Base-by-base conservation (phyloP, 306 rosid species). In the Sechiopsis laciniata region DNA sequence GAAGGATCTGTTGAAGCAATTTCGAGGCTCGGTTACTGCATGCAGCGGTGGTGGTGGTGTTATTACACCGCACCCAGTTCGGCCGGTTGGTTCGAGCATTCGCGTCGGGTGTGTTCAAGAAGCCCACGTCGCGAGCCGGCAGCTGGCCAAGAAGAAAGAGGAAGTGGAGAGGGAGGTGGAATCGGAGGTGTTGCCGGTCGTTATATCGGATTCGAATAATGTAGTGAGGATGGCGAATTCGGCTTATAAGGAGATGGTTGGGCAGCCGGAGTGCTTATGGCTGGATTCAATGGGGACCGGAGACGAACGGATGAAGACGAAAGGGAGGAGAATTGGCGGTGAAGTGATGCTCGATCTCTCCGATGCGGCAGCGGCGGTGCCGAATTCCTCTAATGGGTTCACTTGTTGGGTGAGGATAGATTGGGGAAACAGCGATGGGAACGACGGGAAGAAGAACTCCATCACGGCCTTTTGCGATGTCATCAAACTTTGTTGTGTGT, bases 391-490 rank as follows among this genome's bases (percentile, higher is more conserved):
- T 9, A 86, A 84, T 46, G 96, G 95, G 3, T 91, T 94, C 76
- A 85, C 91, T 0, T 94, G 99, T 80, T 91, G 99, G 99, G 99
- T 82, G 74, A 87, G 87, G 81, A 91, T 94, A 0, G 99, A 94
- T 17, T 91, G 96, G 99, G 85, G 81, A 42, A 79, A 63, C 60
- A 1, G 37, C 3, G 69, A 79, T 14, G 76, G 72, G 57, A 80
- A 83, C 7, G 71, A 79, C 14, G 76, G 72, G 61, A 80, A 83
- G 78, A 87, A 82, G 69, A 74, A 71, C 26, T 77, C 84, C 0
- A 64, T 87, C 29, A 76, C 83, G 26, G 87, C 97, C 50, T 94
- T 86, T 84, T 89, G 99, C 52, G 96, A 94, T 10, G 99, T 85
- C 46, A 72, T 78, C 8, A 86, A 87, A 58, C 54, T 87, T 35